Evolutionary conservation across 768 basidiomycete genomes (phyloP).

Genomic region (Lentinula guzmanii): DNA sequence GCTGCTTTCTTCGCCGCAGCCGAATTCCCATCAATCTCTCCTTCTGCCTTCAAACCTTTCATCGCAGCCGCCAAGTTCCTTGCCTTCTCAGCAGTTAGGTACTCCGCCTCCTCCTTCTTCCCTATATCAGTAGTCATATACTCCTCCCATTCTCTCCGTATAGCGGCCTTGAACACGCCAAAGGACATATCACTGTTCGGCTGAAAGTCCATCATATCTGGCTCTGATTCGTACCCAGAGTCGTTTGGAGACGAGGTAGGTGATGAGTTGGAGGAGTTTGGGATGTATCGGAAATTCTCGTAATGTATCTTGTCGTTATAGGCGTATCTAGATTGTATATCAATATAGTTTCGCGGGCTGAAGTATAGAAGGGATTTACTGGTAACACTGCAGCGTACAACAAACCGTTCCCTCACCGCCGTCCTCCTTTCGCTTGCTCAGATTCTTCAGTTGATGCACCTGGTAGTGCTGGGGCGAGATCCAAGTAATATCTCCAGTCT

Average conservation of each 20-base stretch:
- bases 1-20: not conserved
- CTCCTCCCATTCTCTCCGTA: slow-evolving; percentile 1
- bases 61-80: not conserved
- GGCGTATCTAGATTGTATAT: not conserved
- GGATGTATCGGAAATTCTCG: not conserved
- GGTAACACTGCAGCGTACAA: slow-evolving; percentile 1
- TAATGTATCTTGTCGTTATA: not conserved
- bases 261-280: not conserved
- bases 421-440: not conserved
- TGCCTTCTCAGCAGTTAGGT: not conserved
- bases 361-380: not conserved
- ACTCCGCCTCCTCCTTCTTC: not conserved
- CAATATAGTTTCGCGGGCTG: not conserved
- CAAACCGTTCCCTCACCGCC: not conserved
- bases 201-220: not conserved
- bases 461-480: slow-evolving; percentile 14
- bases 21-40: not conserved
- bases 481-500: slow-evolving; percentile 15
- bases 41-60: not conserved
- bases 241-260: not conserved
- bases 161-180: not conserved
- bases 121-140: not conserved
- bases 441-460: slow-evolving; percentile 11
- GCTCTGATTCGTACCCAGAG: not conserved
- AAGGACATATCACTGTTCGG: not conserved